Base-by-base conservation (phyloP, 2,329 filamentous ascomycete genomes). In the Sclerotinia minor region DNA sequence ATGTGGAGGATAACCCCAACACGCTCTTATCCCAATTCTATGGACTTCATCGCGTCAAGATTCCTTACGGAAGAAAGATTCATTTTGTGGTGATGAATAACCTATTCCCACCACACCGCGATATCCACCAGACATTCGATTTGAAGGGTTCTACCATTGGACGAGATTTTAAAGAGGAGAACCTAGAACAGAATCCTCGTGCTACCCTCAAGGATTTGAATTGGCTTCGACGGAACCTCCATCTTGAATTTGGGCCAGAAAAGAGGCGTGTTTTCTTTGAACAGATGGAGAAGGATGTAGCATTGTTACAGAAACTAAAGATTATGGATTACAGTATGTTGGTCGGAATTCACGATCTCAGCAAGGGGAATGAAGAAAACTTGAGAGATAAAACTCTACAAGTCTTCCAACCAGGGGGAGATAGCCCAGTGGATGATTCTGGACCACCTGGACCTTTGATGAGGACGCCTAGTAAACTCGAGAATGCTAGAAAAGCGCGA, bases 51-150 rank as follows among this genome's bases (percentile, higher is more conserved):
- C 89, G 95, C 69, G 95, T 99, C 75, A 99, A 99, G 84, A 96
- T 97, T 83, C 93, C 94, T 0, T 98, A 97, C 77, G 95, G 95
- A 71, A 90, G 94, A 77, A 99, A 99, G 81, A 97, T 98, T 67
- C 95, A 99, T 79, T 99, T 99, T 75, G 95, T 99, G 69, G 94
- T 99, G 77, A 99, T 99, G 95, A 99, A 99, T 83, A 99, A 99
- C 79, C 85, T 99, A 21, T 99, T 99, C 76, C 95, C 95, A 17
- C 94, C 95, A 8, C 95, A 99, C 80, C 88, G 94, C 73, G 95
- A 99, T 78, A 98, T 99, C 69, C 95, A 99, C 80, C 89, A 92
- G 76, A 99, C 94, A 3, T 99, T 97, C 76, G 95, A 99, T 78
- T 80, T 99, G 73, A 99, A 99, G 80, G 95, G 95, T 11, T 98